Evolutionary conservation across 306 rosid genomes (phyloP), one percentile per base, ranked within the genome.

Genomic region (Quercus rubra): DNA sequence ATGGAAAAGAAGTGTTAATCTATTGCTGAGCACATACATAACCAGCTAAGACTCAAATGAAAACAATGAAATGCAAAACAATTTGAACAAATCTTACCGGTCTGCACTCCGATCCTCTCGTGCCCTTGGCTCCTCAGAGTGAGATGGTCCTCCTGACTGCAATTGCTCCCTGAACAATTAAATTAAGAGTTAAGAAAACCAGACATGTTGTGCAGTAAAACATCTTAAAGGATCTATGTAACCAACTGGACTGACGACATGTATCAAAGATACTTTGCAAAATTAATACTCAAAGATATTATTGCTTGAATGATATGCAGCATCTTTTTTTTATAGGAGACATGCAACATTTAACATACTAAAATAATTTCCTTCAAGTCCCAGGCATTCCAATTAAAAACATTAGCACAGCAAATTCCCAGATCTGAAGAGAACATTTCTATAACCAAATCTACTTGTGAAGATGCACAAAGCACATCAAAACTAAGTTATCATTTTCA

Each of bases 81-180:
- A 55, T 55, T 21, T 74, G 68, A 71, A 82, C n/a, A 25, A 77
- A 27, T 72, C 81, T 84, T 87, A 95, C 99, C 94, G 79, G 73
- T 93, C 97, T 74, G 43, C 91, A 74, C 75, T 92, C 1, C 96
- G 92, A 70, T 93, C 99, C 67, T 95, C 99, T 21, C 96, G 91
- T 21, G 25, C 91, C 88, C 96, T 89, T 4, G 99, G 98, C 88
- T 96, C 99, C 86, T 93, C 99, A 38, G 99, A 96, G 73, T 75
- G 94, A 73, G 97, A 85, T 56, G 85, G 90, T 83, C 90, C 91
- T 38, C 88, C 97, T 20, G 96, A 78, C 77, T 92, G 97, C 46
- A 62, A 79, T 91, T 90, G 98, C 74, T 96, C 99, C 92, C 99
- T 96, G 88, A 21, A 66, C 72, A 88, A 81, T 77, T 20, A 70